Conservation (phyloP, 2,329 filamentous ascomycete species). For the Calonectria pauciramosa region DNA sequence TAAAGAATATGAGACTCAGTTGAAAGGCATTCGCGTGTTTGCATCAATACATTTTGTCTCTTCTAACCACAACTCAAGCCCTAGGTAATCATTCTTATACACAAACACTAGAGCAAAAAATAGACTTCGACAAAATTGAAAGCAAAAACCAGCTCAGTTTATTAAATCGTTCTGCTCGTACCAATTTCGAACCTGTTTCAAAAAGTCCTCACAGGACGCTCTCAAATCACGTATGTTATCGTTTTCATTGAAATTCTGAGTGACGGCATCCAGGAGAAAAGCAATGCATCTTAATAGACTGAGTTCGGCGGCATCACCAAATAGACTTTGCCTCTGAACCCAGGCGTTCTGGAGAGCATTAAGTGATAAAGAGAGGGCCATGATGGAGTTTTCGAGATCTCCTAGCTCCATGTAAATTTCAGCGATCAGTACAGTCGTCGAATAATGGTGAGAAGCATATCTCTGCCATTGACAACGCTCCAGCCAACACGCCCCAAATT, state of each 20-base stretch:
- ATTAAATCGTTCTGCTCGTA: neutral
- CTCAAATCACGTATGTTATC: neutral
- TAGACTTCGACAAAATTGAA: neutral
- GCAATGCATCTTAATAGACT: no score
- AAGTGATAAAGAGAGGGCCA: neutral
- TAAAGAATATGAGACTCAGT: no score
- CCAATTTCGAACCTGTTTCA: neutral
- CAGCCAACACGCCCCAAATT: neutral
- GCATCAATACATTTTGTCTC: no score
- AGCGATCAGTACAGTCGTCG: neutral
- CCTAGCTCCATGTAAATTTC: neutral
- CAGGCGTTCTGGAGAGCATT: neutral
- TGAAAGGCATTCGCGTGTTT: no score
- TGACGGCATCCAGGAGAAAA: accelerated
- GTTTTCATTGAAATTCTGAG: neutral
- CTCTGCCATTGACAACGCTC: neutral
- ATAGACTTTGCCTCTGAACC: neutral
- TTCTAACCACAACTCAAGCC: no score
- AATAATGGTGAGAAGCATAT: no score
- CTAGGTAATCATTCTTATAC: no score
- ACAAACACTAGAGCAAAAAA: neutral
- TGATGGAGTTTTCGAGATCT: neutral
- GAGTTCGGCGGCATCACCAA: no score
- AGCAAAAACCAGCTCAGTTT: no score
- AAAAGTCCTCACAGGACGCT: neutral